phyloP scores from a whole-genome alignment of 371 early-diverging fungal genomes.

The Mortierella sp. region DNA sequence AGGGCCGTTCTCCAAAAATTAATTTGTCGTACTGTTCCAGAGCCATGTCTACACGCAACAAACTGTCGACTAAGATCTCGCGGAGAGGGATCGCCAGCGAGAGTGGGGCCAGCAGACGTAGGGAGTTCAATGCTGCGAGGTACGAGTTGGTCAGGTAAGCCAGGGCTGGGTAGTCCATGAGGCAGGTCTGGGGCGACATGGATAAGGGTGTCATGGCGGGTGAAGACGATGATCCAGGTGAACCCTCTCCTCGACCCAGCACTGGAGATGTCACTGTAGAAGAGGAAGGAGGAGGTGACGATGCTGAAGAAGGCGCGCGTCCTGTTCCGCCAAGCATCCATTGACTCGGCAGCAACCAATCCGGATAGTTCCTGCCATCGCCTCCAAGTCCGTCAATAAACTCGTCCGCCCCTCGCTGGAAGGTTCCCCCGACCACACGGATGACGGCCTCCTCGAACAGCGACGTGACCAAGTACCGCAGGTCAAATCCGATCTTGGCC shows the following conservation, averaged over 20 bases:
- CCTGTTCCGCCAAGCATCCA: conserved; percentile 67
- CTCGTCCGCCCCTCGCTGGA: conserved; percentile 65
- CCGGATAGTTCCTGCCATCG: conserved; percentile 49
- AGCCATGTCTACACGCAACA: conserved; percentile 54
- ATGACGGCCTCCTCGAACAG: conserved; percentile 76
- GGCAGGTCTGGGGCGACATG: conserved; percentile 67
- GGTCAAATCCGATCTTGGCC: conserved; percentile 85
- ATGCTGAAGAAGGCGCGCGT: conserved; percentile 25
- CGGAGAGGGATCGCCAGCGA: conserved; percentile 55
- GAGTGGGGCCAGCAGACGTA: conserved; percentile 75
- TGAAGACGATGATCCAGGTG: conserved; percentile 16
- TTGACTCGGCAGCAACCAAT: conserved; percentile 58
- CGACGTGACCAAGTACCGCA: conserved; percentile 73
- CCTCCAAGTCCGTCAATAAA: conserved; percentile 58
- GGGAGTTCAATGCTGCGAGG: conserved; percentile 74
- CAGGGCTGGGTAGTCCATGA: conserved; percentile 79
- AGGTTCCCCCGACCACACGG: conserved; percentile 65
- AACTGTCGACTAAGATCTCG: conserved; percentile 37
- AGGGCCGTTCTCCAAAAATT: conserved; percentile 48
- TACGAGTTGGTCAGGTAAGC: conserved; percentile 80
- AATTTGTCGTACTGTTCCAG: conserved; percentile 62
- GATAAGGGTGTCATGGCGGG: conserved; percentile 13
- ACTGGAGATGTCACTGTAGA: conserved; percentile 16
- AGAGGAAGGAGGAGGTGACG: conserved; percentile 22
- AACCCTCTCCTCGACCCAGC: conserved; percentile 14